Evolutionary conservation across 352 stramenopile genomes (phyloP), one percentile per base, ranked within the genome.

Genomic region (Phytophthora uliginosa): DNA sequence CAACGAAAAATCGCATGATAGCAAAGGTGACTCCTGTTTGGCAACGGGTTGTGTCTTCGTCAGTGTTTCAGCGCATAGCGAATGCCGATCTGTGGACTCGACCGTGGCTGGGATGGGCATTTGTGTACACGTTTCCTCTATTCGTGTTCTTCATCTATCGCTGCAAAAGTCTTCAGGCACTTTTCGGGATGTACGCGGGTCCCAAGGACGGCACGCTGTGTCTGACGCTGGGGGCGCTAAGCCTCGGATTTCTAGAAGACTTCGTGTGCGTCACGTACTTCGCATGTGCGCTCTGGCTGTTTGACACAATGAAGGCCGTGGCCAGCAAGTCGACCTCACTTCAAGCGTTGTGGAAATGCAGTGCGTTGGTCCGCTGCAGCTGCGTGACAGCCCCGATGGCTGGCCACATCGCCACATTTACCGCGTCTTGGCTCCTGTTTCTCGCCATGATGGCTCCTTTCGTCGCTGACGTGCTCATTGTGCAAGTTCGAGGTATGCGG

Each of bases 171-270:
- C 58, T 64, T 9, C 7, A n/a, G 4, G 4, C 22, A 13, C 59
- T 86, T 18, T 34, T 86, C 10, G 40, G 73, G 4, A 53, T 55
- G 7, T 77, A 81, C 12, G 69, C 63, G 17, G 15, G 50, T 12
- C 3, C n/a, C 0, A 45, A 74, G 20, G 53, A 76, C 9, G 48
- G 51, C 13, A 80, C 66, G 2, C 22, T 54, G 17, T 53, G 34
- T 12, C 59, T 73, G 45, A 18, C 63, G 10, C 18, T 45, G 9
- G 22, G 36, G 6, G 76, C 63, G 2, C n/a, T 83, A 8, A 9
- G 57, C 2, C 59, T 84, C 6, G 79, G 74, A 4, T 50, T 82
- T 38, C 40, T 86, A 6, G 68, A 86, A 63, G 79, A 86, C 66
- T 68, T 75, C 7, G 53, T 74, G 8, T 68, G 76, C 1, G 45